Percentiles rank a stretch among this genome's conserved stretches.
Conservation (phyloP, 2,329 filamentous ascomycete species). For the Cladosporium sp. region DNA sequence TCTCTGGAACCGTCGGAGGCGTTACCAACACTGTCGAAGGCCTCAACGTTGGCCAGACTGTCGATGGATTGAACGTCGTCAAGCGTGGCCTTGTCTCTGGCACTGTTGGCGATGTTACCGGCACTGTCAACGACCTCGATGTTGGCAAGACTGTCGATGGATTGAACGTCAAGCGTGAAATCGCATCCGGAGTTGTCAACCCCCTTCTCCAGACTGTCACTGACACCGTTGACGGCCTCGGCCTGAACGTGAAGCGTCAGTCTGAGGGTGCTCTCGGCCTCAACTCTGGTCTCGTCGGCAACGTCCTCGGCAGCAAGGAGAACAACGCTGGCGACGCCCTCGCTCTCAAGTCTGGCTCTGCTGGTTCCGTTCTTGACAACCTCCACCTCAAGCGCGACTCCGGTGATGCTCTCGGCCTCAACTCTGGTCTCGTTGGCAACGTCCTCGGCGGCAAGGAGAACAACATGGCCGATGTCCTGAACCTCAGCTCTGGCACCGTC, state of each 20-base stretch:
- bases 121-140: neutral
- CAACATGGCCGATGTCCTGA: neutral
- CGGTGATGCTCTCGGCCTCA: neutral
- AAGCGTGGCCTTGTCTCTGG: neutral
- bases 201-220: neutral
- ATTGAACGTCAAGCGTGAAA: constrained; percentile 4
- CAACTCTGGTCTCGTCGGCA: constrained; percentile 2
- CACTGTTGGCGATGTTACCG: neutral
- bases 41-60: neutral
- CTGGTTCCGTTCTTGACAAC: neutral
- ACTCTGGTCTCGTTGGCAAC: neutral
- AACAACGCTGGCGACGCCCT: neutral
- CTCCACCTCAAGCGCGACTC: constrained; percentile 4
- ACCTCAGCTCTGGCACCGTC: neutral
- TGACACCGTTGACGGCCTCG: neutral
- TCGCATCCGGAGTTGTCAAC: neutral
- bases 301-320: neutral
- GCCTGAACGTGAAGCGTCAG: neutral
- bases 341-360: neutral
- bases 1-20: neutral
- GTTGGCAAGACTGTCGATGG: constrained; percentile 1
- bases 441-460: neutral
- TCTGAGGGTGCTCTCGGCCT: neutral
- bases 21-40: neutral
- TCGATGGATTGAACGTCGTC: neutral